Base-by-base conservation (phyloP, 768 basidiomycete genomes). In the Panaeolus papilionaceus region DNA sequence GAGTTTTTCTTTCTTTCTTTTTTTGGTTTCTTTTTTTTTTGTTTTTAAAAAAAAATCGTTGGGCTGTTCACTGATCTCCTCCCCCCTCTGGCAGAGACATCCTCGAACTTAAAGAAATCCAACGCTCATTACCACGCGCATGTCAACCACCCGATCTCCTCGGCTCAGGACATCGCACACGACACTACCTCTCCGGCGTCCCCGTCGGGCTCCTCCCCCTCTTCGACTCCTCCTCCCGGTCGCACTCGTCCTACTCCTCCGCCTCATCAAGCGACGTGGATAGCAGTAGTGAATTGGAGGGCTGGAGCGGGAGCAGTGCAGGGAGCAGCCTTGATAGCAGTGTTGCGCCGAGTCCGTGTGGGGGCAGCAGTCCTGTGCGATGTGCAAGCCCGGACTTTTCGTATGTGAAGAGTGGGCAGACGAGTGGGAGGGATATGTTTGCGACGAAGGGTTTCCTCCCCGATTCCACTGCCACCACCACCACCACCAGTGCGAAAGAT, bases 21-120 rank as follows among this genome's bases (percentile, higher is more conserved):
- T n/a, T n/a, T n/a, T n/a, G n/a, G n/a, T 49, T 64, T 64, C 14
- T 40, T 38, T 42, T 20, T 33, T 63, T 42, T 63, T 63, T n/a
- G 0, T 23, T 0, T 23, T 23, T 23, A 20, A 16, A 18, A 33
- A n/a, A 33, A 33, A 33, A 33, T 0, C 5, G 33, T 33, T 33
- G 33, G 33, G 33, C 33, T 33, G 3, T 33, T 33, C 5, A 14
- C n/a, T 61, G 18, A 18, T 26, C 18, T 16, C n/a, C 16, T 20
- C 63, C 38, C 23, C 45, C 66, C 49, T 67, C 65, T 65, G 44
- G 66, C 69, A 89, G 89, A 71, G 89, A 90, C 70, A 72, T 90
- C 20, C 84, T 91, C 23, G 90, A 92, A 74, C 83, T 91, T 49
- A 90, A 89, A 71, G 88, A 88, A 70, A 88, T 92, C 49, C 89